These are phyloP conservation scores for Macrolepiota dolichaula DNA, from an alignment of 768 basidiomycete genomes.

Conservation along the genomic window DNA sequence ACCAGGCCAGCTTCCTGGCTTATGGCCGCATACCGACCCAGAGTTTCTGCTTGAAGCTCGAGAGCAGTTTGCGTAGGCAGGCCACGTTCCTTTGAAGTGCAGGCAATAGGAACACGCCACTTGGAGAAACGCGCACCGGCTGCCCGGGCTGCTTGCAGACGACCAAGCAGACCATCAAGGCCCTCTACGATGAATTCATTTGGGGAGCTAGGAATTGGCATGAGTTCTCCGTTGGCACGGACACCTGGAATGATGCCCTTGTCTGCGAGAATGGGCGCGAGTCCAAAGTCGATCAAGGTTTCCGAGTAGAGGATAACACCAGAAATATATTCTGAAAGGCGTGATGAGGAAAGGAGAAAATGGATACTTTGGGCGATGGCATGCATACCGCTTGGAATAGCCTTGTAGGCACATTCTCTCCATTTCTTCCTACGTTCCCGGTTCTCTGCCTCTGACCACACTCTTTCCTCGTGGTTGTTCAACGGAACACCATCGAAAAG, in stretches of 20 bases:
- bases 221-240: slow-evolving; percentile 47
- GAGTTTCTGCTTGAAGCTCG: slow-evolving; percentile 43
- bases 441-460: slow-evolving; percentile 31
- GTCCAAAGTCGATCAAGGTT: slow-evolving; percentile 45
- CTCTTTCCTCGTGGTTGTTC: slow-evolving; percentile 20
- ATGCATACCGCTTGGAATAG: slow-evolving; percentile 34
- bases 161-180: slow-evolving; percentile 40
- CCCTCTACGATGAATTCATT: slow-evolving; percentile 48
- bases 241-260: slow-evolving; percentile 48
- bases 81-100: slow-evolving; percentile 29
- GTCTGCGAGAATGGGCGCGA: slow-evolving; percentile 38
- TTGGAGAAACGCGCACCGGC: slow-evolving; percentile 49
- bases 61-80: slow-evolving; percentile 39
- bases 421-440: slow-evolving; percentile 37
- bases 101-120: slow-evolving; percentile 48
- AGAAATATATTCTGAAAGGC: slow-evolving; percentile 38
- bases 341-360: background rate
- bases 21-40: slow-evolving; percentile 46
- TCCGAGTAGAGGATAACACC: slow-evolving; percentile 51
- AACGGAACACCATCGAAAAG: slow-evolving; percentile 34
- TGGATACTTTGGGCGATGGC: background rate
- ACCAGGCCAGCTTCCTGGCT: slow-evolving; percentile 50
- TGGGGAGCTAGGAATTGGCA: slow-evolving; percentile 39
- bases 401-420: slow-evolving; percentile 41
- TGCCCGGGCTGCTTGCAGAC: slow-evolving; percentile 38